These are phyloP conservation scores for Lichtheimia hyalospora DNA, from an alignment of 371 early-diverging fungal species.

Conservation along the genomic window DNA sequence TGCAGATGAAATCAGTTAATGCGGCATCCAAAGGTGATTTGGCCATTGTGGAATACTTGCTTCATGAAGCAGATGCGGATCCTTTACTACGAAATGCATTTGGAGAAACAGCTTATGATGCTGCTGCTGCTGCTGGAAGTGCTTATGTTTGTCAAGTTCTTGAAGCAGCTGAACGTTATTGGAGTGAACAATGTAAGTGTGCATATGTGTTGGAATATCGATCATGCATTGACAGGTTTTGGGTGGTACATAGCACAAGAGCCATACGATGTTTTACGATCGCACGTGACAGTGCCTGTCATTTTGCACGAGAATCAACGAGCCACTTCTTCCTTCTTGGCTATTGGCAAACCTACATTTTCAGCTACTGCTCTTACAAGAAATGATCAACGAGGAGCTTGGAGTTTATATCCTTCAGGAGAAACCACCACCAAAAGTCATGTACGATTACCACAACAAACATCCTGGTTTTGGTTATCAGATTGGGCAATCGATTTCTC, in stretches of 20 bases:
- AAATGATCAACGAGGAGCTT: slow-evolving; percentile 54
- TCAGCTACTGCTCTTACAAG: slow-evolving; percentile 45
- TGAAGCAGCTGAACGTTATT: slow-evolving; percentile 49
- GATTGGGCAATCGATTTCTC: slow-evolving; percentile 78
- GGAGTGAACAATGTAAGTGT: slow-evolving; percentile 7
- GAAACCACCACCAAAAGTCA: slow-evolving; percentile 49
- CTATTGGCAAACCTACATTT: slow-evolving; percentile 44
- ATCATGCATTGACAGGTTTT: not conserved
- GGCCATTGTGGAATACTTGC: slow-evolving; percentile 61
- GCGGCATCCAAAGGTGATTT: slow-evolving; percentile 73
- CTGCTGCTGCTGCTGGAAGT: slow-evolving; percentile 66
- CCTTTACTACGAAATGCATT: slow-evolving; percentile 62
- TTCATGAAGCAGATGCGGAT: slow-evolving; percentile 60
- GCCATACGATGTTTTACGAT: slow-evolving; percentile 2
- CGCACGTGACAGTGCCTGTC: slow-evolving; percentile 62
- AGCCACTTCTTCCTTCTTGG: slow-evolving; percentile 27
- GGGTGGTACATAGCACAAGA: not conserved
- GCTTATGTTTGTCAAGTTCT: slow-evolving; percentile 66
- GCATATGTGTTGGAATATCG: not conserved
- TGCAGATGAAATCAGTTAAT: slow-evolving; percentile 51
- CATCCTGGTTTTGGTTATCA: slow-evolving; percentile 76
- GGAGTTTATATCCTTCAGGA: slow-evolving; percentile 57
- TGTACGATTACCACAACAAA: slow-evolving; percentile 46
- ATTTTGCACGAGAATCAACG: slow-evolving; percentile 71
- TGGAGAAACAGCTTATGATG: slow-evolving; percentile 80